phyloP scores from a whole-genome alignment of 495 filamentous ascomycete genomes.

The Xylaria venustula region DNA sequence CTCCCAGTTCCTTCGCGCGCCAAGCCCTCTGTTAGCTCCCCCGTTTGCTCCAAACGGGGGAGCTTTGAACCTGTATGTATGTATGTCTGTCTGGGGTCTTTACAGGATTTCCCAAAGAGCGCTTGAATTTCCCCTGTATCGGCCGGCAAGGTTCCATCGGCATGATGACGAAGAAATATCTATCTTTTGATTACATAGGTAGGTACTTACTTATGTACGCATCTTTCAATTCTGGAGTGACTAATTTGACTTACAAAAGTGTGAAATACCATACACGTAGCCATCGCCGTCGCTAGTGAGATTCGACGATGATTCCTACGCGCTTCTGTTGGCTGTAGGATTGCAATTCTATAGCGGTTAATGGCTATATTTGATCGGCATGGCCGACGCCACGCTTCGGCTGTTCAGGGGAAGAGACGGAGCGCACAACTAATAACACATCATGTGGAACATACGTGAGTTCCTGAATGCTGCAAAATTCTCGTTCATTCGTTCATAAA shows the following conservation, averaged over 20 bases:
- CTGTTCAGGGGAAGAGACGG: neutral
- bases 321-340: neutral
- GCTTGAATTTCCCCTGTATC: neutral
- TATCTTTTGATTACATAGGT: neutral
- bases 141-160: neutral
- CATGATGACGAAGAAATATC: neutral
- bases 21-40: conserved; percentile 1
- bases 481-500: conserved; percentile 8
- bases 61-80: neutral
- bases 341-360: neutral
- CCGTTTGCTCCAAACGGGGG: neutral
- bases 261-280: neutral
- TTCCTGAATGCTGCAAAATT: neutral
- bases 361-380: conserved; percentile 1
- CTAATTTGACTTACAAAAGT: neutral
- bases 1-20: neutral
- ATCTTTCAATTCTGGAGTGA: neutral
- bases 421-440: neutral
- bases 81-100: conserved; percentile 2
- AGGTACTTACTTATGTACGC: too few species aligned
- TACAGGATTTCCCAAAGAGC: neutral
- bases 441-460: neutral
- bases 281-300: neutral
- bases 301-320: neutral
- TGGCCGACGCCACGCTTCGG: conserved; percentile 9